Base-by-base conservation (phyloP, 73 alveolate genomes). In the Uronychia setigera region DNA sequence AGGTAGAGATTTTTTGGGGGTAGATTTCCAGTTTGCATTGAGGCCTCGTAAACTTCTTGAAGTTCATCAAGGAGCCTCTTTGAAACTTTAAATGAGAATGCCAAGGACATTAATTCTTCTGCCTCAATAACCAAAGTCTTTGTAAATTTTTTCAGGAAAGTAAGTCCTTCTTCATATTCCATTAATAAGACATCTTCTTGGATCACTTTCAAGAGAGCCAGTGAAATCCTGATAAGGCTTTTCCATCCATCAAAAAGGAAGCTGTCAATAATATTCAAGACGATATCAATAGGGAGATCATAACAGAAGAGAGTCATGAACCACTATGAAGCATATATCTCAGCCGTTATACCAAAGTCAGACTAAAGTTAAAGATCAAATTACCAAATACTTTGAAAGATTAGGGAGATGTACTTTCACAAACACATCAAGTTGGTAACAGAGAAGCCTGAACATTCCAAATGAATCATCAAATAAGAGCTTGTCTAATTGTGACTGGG, bases 291-390 rank as follows among this genome's bases (percentile, higher is more conserved):
- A 35, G 88, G 83, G 35, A 87, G 78, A 26, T 87, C 93, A 58
- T 82, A 87, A 31, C 93, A 87, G 80, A 80, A 86, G 79, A 79
- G 74, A 1, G 87, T 86, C 29, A 80, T 86, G 35, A 86, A 86
- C 92, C 87, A 86, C 35, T 86, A 60, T 5, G 88, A 85, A 32
- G 92, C 88, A 80, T 60, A 87, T 9, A 80, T 87, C 33, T 87
- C 87, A 0, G 67, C 5, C 19, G n/a, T 19, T 11, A 46, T 46
- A 5, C 67, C 67, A 19, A 11, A 46, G 67, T 5, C 19, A 46
- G 5, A 11, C 67, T 46, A 46, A 59, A 33, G 82, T 89, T 29
- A 89, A 59, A 25, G 74, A 78, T 35, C 58, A 58, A 0, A 13
- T 57, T 77, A 83, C 95, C 79, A 89, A 89, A 25, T 78, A 67